Base-by-base conservation (phyloP, 192 early-diverging fungal genomes). In the Coemansia sp. region DNA sequence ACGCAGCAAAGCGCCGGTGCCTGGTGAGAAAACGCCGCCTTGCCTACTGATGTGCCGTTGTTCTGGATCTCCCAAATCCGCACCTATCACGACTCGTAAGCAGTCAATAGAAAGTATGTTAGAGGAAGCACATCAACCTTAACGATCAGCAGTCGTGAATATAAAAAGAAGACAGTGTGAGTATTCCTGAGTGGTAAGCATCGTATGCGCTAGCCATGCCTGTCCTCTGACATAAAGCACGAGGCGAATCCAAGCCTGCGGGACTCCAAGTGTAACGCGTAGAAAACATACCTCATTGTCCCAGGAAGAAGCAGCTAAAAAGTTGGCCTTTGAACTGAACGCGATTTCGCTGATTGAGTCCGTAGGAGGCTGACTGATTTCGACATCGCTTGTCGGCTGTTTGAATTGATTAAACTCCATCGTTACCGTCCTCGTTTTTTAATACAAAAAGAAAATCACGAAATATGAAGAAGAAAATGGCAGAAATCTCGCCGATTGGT, bases 11-110 rank as follows among this genome's bases (percentile, higher is more conserved):
- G 86, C 36, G 85, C 94, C 15, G 97, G 95, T 2, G 81, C 92
- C 53, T 93, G 87, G 74, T 97, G 95, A 29, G 81, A 71, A 63
- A 93, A 96, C 25, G 86, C 66, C 3, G 95, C 90, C 82, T 94
- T 95, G 23, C 91, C 90, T 25, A 87, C 65, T 1, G 94, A 88
- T 51, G 84, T 76, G 73, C 94, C 94, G 60, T 88, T 90, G 38
- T 82, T 66, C 51, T 92, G 88, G 44, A 97, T 87, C 78, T 98
- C 95, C 79, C 92, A 99, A 63, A 98, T 92, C 65, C 95, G 88
- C 19, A 97, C 96, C 93, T 96, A 82, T 12, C 55, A 29, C 27
- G 66, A 58, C 39, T 66, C 32, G 64, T 53, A 55, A 55, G 27
- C 51, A 55, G 19, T 27, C 23, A 55, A 27, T 10, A 55, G 25